A percentile compares a stretch with the other conserved stretches of the same genome.
Conservation (phyloP, 2,329 filamentous ascomycete species). For the Massarina eburnea region DNA sequence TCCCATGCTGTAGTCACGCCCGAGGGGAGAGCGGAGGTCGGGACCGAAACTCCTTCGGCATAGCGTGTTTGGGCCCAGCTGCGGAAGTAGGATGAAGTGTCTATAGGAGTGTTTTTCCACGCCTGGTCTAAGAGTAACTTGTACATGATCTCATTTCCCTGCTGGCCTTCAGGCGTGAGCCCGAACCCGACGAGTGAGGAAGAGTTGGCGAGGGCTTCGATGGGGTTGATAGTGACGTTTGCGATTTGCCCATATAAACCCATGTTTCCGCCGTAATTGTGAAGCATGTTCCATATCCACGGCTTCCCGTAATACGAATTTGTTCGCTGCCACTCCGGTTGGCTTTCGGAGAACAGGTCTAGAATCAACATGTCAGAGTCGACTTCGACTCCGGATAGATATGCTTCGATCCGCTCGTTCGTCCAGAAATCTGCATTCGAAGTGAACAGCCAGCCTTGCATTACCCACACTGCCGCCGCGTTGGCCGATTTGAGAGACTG, state of each 20-base stretch:
- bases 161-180: conserved; percentile 53
- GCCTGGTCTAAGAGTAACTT: conserved; percentile 55
- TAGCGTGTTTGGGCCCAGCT: conserved; percentile 52
- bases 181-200: conserved; percentile 52
- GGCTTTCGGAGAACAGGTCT: conserved; percentile 54
- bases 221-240: conserved; percentile 52
- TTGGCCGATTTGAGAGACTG: conserved; percentile 52
- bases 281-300: conserved; percentile 59
- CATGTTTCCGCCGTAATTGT: conserved; percentile 54
- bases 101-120: conserved; percentile 49
- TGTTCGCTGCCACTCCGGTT: conserved; percentile 55
- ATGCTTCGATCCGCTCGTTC: conserved; percentile 51
- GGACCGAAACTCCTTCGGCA: background rate
- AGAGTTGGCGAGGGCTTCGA: conserved; percentile 48
- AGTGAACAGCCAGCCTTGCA: conserved; percentile 57
- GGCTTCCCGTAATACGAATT: conserved; percentile 55
- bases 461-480: conserved; percentile 53
- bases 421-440: conserved; percentile 50
- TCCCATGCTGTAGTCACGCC: conserved; percentile 52
- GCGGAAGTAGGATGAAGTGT: conserved; percentile 50
- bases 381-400: conserved; percentile 49
- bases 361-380: conserved; percentile 54
- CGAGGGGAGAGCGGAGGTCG: conserved; percentile 12
- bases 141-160: conserved; percentile 58
- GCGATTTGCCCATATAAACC: conserved; percentile 55